A percentile compares a stretch with the other conserved stretches of the same genome.
These are phyloP conservation scores for Diplocarpon rosae DNA, from an alignment of 2,329 filamentous ascomycete species.

Conservation along the genomic window DNA sequence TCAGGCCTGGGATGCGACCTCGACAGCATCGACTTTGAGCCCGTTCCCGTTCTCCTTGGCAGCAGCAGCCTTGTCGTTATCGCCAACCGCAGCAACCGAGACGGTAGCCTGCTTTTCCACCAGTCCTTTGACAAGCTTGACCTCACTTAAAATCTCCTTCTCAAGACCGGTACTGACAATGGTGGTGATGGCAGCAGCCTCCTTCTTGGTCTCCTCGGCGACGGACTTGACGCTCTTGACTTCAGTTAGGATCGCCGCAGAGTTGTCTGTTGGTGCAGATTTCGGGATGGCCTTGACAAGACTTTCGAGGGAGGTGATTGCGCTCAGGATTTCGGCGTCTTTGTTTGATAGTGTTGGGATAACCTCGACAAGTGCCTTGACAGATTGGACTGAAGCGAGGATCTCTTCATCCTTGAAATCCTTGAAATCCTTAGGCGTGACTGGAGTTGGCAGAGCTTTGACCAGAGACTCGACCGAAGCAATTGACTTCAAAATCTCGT, in stretches of 20 bases:
- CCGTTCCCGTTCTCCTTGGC: slow-evolving; percentile 14
- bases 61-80: slow-evolving; percentile 13
- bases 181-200: slow-evolving; percentile 6
- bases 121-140: slow-evolving; percentile 8
- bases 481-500: slow-evolving; percentile 6
- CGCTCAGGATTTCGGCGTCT: slow-evolving; percentile 9
- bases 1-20: slow-evolving; percentile 9
- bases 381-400: slow-evolving; percentile 1
- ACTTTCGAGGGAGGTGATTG: slow-evolving; percentile 2
- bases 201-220: slow-evolving; percentile 5
- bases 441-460: not conserved
- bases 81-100: slow-evolving; percentile 8
- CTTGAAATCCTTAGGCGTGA: slow-evolving; percentile 5
- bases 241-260: slow-evolving; percentile 10
- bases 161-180: not conserved
- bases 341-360: slow-evolving; percentile 1
- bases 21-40: slow-evolving; percentile 11
- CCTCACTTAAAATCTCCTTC: slow-evolving; percentile 9
- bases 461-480: slow-evolving; percentile 2
- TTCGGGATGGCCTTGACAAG: slow-evolving; percentile 8
- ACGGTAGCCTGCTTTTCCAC: slow-evolving; percentile 7
- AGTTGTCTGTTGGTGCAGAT: slow-evolving; percentile 3
- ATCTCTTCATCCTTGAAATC: slow-evolving; percentile 13
- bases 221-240: slow-evolving; percentile 10
- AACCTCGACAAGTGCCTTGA: slow-evolving; percentile 7